These are phyloP conservation scores for Diaporthe aspalathi DNA, from an alignment of 2,329 filamentous ascomycete genomes.

Conservation along the genomic window DNA sequence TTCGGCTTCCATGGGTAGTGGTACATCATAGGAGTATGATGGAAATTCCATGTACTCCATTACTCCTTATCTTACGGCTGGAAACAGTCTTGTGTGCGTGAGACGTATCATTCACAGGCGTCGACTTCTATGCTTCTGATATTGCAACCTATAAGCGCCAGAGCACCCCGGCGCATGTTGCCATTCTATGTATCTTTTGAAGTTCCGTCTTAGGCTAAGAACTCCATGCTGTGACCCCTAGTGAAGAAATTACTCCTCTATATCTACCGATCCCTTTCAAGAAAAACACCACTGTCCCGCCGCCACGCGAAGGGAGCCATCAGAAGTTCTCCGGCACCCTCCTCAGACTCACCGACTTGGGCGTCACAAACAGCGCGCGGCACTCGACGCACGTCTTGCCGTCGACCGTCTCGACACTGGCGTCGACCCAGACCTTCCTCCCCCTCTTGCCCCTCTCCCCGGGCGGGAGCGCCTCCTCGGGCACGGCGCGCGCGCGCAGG, in stretches of 20 bases:
- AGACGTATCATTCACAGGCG: not conserved
- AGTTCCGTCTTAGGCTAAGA: not conserved
- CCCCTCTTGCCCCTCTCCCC: constrained; percentile 49
- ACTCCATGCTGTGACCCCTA: no score
- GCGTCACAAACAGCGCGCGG: constrained; percentile 69
- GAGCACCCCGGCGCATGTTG: not conserved
- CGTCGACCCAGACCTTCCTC: constrained; percentile 66
- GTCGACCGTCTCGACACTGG: constrained; percentile 64
- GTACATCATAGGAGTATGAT: no score
- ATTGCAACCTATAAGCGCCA: not conserved
- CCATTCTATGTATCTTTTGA: not conserved
- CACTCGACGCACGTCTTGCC: constrained; percentile 70
- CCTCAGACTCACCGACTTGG: constrained; percentile 57
- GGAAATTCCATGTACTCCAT: not conserved
- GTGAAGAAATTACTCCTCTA: not conserved
- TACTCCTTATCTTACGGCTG: not conserved
- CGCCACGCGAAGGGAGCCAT: not conserved
- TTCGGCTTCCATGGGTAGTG: not conserved
- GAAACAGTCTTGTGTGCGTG: no score
- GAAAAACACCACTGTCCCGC: not conserved
- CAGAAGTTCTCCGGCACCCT: constrained; percentile 54
- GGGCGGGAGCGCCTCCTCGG: constrained; percentile 43
- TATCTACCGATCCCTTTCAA: not conserved
- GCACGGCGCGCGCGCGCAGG: constrained; percentile 61
- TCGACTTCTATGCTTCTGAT: not conserved